Conservation (phyloP, 1,284 basidiomycete species). For the Ceratobasidium papillatum region DNA sequence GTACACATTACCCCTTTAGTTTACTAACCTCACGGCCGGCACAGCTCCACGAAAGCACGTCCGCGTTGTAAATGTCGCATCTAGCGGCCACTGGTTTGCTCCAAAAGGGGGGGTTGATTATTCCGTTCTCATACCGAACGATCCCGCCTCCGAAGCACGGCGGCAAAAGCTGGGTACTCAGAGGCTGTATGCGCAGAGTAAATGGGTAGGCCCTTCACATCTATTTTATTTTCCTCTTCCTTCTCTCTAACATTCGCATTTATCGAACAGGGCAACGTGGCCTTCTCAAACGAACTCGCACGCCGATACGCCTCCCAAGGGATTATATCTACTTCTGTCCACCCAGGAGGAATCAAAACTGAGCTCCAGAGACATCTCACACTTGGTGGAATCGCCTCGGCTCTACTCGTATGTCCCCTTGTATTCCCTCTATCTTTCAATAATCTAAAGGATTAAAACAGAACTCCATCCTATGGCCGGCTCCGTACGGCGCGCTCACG, state of each 20-base stretch:
- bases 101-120: constrained; percentile 17
- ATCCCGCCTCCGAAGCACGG: neutral
- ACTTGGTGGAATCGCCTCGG: neutral
- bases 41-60: constrained; percentile 12
- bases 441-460: constrained; percentile 2
- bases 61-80: constrained; percentile 16
- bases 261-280: constrained; percentile 48
- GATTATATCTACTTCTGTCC: constrained; percentile 52
- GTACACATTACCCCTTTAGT: neutral
- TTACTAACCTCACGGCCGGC: too few species aligned
- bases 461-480: constrained; percentile 3
- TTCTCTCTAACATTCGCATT: neutral
- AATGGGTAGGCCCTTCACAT: constrained; percentile 7
- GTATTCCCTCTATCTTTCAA: neutral
- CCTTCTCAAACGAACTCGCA: constrained; percentile 52
- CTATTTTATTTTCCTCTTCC: too few species aligned
- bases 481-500: constrained; percentile 39
- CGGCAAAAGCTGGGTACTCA: constrained; percentile 15
- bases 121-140: constrained; percentile 6
- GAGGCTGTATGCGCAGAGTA: constrained; percentile 37
- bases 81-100: neutral
- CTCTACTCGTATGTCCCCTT: constrained; percentile 3
- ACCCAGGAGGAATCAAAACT: constrained; percentile 48
- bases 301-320: constrained; percentile 53
- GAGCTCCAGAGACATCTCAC: constrained; percentile 48